Percentiles rank a stretch among this genome's conserved stretches.
Conservation (phyloP, 2,329 filamentous ascomycete genomes). For the Microsporum audouinii region DNA sequence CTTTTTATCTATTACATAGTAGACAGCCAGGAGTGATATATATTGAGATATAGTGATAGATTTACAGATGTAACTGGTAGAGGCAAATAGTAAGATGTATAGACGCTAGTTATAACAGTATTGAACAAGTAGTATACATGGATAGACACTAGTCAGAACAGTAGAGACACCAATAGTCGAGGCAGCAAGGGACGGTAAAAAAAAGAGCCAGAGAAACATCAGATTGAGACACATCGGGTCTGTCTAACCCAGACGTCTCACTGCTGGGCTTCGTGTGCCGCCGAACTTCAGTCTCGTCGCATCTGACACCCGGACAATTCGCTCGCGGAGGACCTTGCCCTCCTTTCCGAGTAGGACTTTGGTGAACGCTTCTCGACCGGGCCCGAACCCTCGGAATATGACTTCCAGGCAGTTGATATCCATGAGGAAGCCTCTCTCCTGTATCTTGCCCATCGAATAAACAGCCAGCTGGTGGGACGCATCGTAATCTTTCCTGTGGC, state of each 20-base stretch:
- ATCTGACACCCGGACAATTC: conserved; percentile 73
- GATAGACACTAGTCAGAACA: not conserved
- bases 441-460: conserved; percentile 71
- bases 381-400: conserved; percentile 71
- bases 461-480: conserved; percentile 81
- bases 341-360: conserved; percentile 84
- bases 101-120: not conserved
- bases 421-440: conserved; percentile 65
- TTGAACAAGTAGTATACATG: not conserved
- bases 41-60: not conserved
- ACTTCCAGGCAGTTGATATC: conserved; percentile 71
- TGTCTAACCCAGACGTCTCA: conserved; percentile 62
- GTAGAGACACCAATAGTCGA: not conserved
- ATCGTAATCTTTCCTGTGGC: conserved; percentile 71
- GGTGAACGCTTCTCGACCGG: conserved; percentile 73
- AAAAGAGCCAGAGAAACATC: conserved; percentile 6
- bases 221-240: not conserved
- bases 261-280: conserved; percentile 74
- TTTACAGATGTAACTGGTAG: not conserved
- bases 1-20: not conserved
- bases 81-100: not conserved
- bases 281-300: conserved; percentile 89
- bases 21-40: not conserved
- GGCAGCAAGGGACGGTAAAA: not conserved
- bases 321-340: conserved; percentile 60